phyloP scores from a whole-genome alignment of 2,329 filamentous ascomycete species.

The Trichophyton benhamiae region DNA sequence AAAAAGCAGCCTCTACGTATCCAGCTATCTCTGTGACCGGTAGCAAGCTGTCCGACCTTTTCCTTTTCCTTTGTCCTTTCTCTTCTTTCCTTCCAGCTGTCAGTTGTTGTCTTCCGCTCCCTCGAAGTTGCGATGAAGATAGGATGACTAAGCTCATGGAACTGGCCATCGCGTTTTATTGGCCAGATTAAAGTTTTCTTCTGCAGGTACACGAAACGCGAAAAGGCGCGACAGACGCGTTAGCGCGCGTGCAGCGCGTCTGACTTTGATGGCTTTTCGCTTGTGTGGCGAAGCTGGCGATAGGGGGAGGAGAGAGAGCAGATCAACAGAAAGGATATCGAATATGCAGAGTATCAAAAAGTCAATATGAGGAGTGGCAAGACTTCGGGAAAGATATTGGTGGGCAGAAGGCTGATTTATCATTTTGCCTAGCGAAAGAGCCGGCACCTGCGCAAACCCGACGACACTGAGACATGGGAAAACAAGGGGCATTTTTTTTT shows the following conservation, averaged over 20 bases:
- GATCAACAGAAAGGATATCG: background rate
- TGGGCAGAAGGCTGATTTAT: background rate
- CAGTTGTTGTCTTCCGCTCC: background rate
- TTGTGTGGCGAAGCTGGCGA: background rate
- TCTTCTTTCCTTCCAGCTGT: background rate
- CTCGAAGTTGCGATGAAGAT: background rate
- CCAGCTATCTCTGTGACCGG: too few species aligned
- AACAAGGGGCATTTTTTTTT: background rate
- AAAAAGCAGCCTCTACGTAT: too few species aligned
- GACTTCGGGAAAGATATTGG: background rate
- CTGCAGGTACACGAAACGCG: constrained; percentile 2
- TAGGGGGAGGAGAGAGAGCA: background rate
- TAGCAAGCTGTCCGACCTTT: background rate
- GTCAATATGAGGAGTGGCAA: background rate
- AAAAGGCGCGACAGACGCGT: constrained; percentile 2
- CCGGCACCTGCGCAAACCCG: background rate
- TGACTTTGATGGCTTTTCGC: background rate
- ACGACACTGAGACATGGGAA: background rate
- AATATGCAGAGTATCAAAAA: background rate
- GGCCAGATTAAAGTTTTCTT: background rate
- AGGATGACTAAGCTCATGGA: background rate
- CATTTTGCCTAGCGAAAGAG: background rate
- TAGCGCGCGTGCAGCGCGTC: background rate
- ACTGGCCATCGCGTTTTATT: background rate
- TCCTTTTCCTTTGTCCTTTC: background rate